phyloP scores from a whole-genome alignment of 1,284 basidiomycete species.

The Boletus semigastroideus region DNA sequence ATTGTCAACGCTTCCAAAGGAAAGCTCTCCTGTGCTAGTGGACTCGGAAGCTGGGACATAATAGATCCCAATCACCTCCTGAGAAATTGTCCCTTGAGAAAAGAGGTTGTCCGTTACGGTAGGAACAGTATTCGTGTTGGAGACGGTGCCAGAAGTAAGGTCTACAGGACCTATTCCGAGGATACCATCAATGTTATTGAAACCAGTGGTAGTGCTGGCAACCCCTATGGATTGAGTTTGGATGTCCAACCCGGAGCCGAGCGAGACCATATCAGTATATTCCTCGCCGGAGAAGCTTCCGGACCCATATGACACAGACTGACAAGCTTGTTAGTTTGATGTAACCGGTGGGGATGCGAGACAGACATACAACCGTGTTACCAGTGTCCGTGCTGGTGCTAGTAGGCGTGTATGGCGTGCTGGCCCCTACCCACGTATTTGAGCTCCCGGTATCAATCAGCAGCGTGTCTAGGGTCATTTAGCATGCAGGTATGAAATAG shows the following conservation, averaged over 20 bases:
- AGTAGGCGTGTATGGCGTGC: conserved; percentile 37
- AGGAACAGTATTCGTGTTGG: neutral
- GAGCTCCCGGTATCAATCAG: conserved; percentile 36
- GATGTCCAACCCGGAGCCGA: neutral
- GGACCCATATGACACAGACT: no score
- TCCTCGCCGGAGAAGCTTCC: neutral
- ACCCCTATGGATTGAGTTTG: neutral
- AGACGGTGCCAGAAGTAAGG: neutral
- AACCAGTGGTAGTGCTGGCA: neutral
- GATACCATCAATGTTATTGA: neutral
- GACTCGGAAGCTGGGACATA: neutral
- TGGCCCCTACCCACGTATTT: conserved; percentile 39
- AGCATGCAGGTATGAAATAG: neutral
- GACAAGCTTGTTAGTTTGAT: no score
- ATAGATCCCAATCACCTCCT: neutral
- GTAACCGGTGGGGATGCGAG: no score
- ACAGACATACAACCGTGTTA: conserved; percentile 36
- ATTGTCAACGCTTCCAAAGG: neutral
- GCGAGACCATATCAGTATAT: neutral
- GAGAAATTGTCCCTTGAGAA: neutral
- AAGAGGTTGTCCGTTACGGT: neutral
- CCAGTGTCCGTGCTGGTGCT: conserved; percentile 44
- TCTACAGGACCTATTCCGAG: neutral
- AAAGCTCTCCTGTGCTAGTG: no score
- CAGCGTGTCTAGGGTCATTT: conserved; percentile 23